These are phyloP conservation scores for Effrenium voratum DNA, from an alignment of 73 alveolate species.

Conservation along the genomic window DNA sequence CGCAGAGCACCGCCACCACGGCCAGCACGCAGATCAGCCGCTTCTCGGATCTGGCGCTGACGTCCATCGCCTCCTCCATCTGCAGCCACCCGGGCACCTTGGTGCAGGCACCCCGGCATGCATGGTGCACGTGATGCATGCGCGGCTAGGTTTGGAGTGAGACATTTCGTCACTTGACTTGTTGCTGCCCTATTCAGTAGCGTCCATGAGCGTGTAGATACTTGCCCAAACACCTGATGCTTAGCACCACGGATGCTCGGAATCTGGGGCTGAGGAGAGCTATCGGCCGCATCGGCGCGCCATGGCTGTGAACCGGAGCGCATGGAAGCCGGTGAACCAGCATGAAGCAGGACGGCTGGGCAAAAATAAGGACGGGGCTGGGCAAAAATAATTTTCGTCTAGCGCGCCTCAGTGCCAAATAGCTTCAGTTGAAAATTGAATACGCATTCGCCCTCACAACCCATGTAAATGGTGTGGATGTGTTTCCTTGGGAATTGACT, in stretches of 20 bases:
- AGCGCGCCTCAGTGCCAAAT: too few species aligned
- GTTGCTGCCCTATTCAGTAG: too few species aligned
- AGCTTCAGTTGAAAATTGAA: too few species aligned
- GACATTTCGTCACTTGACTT: too few species aligned
- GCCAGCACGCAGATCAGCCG: slow-evolving; percentile 67
- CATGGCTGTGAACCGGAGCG: slow-evolving; percentile 69
- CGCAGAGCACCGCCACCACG: slow-evolving; percentile 60
- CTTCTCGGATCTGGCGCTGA: slow-evolving; percentile 62
- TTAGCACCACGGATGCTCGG: too few species aligned
- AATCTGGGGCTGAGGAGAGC: slow-evolving; percentile 31
- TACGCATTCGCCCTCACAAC: too few species aligned
- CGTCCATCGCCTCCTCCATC: slow-evolving; percentile 68
- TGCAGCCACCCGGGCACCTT: slow-evolving; percentile 82
- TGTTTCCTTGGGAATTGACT: slow-evolving; percentile 64
- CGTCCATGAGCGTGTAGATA: too few species aligned
- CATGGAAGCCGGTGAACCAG: slow-evolving; percentile 91
- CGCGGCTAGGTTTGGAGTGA: too few species aligned
- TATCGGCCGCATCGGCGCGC: slow-evolving; percentile 80
- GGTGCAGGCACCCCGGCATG: slow-evolving; percentile 20
- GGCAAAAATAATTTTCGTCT: too few species aligned
- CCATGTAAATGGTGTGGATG: slow-evolving; percentile 62
- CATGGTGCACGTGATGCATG: neutral
- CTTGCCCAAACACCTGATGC: too few species aligned
- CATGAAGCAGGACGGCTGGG: slow-evolving; percentile 94
- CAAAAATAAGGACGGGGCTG: too few species aligned